These are phyloP conservation scores for Brassica rapa DNA, from an alignment of 345 rosid genomes.

Conservation along the genomic window DNA sequence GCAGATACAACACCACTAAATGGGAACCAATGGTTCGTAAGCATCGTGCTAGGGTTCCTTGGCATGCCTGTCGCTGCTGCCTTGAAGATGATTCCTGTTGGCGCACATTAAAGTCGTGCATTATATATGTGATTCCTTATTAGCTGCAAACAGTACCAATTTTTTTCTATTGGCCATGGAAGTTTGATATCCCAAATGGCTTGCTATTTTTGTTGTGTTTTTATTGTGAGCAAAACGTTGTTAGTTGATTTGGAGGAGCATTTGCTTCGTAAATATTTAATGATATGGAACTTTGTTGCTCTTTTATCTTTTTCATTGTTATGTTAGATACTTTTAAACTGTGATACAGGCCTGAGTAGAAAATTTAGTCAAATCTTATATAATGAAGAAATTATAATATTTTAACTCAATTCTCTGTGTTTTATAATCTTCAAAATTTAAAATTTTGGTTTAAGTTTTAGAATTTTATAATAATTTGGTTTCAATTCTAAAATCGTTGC, in stretches of 20 bases:
- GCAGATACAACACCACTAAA: conserved; percentile 76
- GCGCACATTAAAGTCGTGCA: conserved; percentile 36
- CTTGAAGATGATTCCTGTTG: conserved; percentile 71
- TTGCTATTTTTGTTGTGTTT: not conserved
- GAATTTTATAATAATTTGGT: too few species aligned
- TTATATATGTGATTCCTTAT: conserved; percentile 11
- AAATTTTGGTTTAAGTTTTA: too few species aligned
- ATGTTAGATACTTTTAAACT: not conserved
- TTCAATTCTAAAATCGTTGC: too few species aligned
- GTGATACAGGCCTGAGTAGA: not conserved
- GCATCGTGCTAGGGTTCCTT: conserved; percentile 75
- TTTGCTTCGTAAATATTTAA: not conserved
- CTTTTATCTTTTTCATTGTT: not conserved
- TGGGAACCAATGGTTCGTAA: conserved; percentile 74
- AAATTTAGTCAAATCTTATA: too few species aligned
- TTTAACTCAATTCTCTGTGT: too few species aligned
- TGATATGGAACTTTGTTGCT: not conserved
- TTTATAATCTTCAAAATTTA: too few species aligned
- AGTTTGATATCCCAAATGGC: not conserved
- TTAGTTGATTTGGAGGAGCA: not conserved
- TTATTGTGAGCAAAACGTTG: not conserved
- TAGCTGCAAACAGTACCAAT: not conserved
- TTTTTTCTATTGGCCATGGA: not conserved
- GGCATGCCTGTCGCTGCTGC: conserved; percentile 95
- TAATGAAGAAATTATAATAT: too few species aligned